Evolutionary conservation across 495 filamentous ascomycete species (phyloP).

Genomic region (Penicillium robsamsonii): DNA sequence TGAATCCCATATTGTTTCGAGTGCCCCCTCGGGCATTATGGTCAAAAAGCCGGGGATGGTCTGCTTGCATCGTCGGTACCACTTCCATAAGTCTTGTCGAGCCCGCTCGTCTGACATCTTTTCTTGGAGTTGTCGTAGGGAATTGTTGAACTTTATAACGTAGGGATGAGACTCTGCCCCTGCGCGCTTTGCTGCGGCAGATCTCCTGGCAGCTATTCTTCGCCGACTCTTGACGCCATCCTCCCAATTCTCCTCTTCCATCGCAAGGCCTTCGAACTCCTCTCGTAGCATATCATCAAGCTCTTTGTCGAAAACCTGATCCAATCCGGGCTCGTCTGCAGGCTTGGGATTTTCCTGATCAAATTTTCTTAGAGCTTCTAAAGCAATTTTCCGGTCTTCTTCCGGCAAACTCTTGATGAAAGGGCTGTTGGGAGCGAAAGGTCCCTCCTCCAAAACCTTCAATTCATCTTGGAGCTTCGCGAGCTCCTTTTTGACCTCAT

Average conservation of each 20-base stretch:
- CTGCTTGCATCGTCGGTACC: conserved; percentile 46
- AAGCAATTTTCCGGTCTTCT: conserved; percentile 38
- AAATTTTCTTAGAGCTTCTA: conserved; percentile 45
- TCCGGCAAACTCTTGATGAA: conserved; percentile 44
- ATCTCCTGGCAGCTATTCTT: conserved; percentile 20
- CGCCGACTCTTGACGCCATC: conserved; percentile 20
- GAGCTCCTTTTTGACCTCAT: conserved; percentile 45
- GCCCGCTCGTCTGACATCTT: conserved; percentile 28
- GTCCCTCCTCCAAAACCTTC: conserved; percentile 41
- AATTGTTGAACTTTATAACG: conserved; percentile 33
- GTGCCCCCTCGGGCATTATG: conserved; percentile 33
- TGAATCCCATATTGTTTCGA: conserved; percentile 45
- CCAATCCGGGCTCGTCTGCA: conserved; percentile 28
- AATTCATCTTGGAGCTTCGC: conserved; percentile 57
- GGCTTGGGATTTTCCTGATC: conserved; percentile 31
- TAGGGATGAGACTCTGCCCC: conserved; percentile 32
- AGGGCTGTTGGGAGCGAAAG: conserved; percentile 41
- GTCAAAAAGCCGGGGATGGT: conserved; percentile 37
- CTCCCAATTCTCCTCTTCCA: conserved; percentile 43
- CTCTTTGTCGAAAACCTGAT: conserved; percentile 46
- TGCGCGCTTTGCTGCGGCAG: conserved; percentile 24
- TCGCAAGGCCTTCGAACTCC: conserved; percentile 41
- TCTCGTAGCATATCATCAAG: conserved; percentile 43
- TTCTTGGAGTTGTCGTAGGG: conserved; percentile 24
- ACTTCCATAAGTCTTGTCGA: conserved; percentile 43